Percentiles rank a stretch among this genome's conserved stretches.
phyloP scores from a whole-genome alignment of 768 basidiomycete genomes.

The Pisolithus microcarpus region DNA sequence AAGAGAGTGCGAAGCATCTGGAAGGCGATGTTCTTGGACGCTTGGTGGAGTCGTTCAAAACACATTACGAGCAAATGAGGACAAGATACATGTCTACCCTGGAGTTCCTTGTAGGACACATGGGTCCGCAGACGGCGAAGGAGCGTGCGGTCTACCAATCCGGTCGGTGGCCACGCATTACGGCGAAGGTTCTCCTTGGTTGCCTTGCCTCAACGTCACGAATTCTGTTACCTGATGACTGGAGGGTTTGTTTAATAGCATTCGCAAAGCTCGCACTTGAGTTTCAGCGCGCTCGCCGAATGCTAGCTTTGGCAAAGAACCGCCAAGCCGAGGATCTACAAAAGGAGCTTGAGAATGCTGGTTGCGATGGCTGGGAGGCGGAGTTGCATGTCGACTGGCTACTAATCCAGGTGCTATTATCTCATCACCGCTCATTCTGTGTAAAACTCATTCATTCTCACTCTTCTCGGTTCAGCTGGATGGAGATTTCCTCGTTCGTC shows the following conservation, averaged over 20 bases:
- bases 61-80: slow-evolving; percentile 6
- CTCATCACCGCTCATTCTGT: not conserved
- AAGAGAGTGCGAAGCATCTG: slow-evolving; percentile 8
- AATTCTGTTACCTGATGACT: slow-evolving; percentile 13
- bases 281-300: slow-evolving; percentile 32
- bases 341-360: slow-evolving; percentile 21
- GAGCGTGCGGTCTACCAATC: slow-evolving; percentile 15
- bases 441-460: not conserved
- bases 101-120: not conserved
- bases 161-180: slow-evolving; percentile 35
- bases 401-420: slow-evolving; percentile 34
- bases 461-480: slow-evolving; percentile 31
- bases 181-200: slow-evolving; percentile 24
- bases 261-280: slow-evolving; percentile 26
- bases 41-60: not conserved
- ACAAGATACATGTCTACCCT: not conserved
- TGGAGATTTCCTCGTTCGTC: slow-evolving; percentile 35
- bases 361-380: slow-evolving; percentile 12
- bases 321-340: slow-evolving; percentile 25
- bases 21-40: not conserved
- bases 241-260: slow-evolving; percentile 24
- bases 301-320: slow-evolving; percentile 20
- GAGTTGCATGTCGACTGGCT: slow-evolving; percentile 34
- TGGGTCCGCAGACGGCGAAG: slow-evolving; percentile 10
- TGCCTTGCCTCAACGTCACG: slow-evolving; percentile 22